phyloP scores from a whole-genome alignment of 2,329 filamentous ascomycete genomes.

The Leptodontidium sp. region DNA sequence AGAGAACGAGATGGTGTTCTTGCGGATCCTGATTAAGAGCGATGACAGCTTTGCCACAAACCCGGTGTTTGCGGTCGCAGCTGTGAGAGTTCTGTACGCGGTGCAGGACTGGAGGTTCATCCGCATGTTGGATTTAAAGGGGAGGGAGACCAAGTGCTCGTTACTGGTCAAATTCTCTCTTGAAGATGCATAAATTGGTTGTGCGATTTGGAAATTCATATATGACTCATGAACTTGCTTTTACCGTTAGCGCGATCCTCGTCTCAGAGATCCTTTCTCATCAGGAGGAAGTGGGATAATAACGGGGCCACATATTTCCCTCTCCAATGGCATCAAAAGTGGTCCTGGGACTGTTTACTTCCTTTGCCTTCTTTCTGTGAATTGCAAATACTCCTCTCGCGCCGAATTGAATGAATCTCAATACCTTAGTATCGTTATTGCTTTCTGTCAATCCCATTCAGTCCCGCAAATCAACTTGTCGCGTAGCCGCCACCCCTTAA shows the following conservation, averaged over 20 bases:
- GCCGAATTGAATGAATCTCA: too few relatives aligned
- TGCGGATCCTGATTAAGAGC: conserved; percentile 72
- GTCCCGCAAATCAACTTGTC: too few relatives aligned
- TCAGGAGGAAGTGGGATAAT: too few relatives aligned
- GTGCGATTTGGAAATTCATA: not conserved
- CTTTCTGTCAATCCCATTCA: too few relatives aligned
- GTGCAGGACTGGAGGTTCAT: conserved; percentile 68
- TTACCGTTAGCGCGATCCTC: too few relatives aligned
- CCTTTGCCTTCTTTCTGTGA: not conserved
- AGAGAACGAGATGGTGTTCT: conserved; percentile 70
- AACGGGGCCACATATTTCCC: too few relatives aligned
- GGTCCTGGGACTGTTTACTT: not conserved
- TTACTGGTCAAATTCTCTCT: conserved; percentile 69
- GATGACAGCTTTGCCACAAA: conserved; percentile 70
- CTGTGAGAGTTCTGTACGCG: conserved; percentile 66
- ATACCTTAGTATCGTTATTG: too few relatives aligned
- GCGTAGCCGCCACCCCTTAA: too few relatives aligned
- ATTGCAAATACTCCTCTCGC: not conserved
- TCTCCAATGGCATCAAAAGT: too few relatives aligned
- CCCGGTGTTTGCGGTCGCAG: conserved; percentile 66
- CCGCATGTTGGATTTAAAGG: conserved; percentile 70
- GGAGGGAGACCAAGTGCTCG: conserved; percentile 68
- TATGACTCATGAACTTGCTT: too few relatives aligned
- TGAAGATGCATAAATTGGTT: conserved; percentile 47
- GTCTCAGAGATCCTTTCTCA: too few relatives aligned